Evolutionary conservation across 1,139 yeast species (phyloP).

Genomic region (Candida glucosophila): DNA sequence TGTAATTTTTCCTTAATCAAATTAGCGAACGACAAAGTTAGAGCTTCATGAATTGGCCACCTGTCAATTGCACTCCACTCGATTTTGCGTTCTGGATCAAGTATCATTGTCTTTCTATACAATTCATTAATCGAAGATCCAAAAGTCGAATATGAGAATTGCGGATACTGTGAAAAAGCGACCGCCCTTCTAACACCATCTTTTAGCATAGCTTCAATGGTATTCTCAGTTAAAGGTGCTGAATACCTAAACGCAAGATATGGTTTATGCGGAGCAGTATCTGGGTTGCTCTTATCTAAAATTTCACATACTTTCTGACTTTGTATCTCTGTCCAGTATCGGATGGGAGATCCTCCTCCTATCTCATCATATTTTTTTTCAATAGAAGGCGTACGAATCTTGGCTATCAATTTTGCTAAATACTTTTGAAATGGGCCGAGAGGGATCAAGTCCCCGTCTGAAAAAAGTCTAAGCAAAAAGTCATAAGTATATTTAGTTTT

Average conservation of each 20-base stretch:
- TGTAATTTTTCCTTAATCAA: conserved; percentile 57
- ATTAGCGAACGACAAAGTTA: conserved; percentile 65
- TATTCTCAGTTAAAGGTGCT: conserved; percentile 79
- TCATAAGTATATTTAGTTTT: conserved; percentile 76
- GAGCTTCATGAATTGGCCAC: conserved; percentile 87
- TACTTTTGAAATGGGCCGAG: conserved; percentile 68
- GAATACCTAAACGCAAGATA: conserved; percentile 96
- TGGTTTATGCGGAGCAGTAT: conserved; percentile 90
- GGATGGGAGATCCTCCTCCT: conserved; percentile 97
- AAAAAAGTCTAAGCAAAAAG: conserved; percentile 64
- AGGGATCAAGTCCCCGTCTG: conserved; percentile 84
- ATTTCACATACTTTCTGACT: conserved; percentile 70
- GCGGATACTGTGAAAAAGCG: conserved; percentile 96
- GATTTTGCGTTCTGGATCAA: conserved; percentile 70
- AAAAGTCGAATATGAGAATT: conserved; percentile 86
- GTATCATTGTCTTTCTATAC: conserved; percentile 52
- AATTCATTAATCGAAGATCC: conserved; percentile 87
- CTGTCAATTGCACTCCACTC: conserved; percentile 88
- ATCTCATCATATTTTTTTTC: conserved; percentile 75
- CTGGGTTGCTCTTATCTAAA: conserved; percentile 68
- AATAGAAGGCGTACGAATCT: conserved; percentile 78
- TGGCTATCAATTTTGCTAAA: conserved; percentile 73
- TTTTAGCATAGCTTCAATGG: conserved; percentile 59
- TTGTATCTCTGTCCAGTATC: conserved; percentile 89
- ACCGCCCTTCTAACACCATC: conserved; percentile 90